A percentile compares a stretch with the other conserved stretches of the same genome.
Conservation (phyloP, 1,284 basidiomycete genomes). For the Apiotrichum montevideense region DNA sequence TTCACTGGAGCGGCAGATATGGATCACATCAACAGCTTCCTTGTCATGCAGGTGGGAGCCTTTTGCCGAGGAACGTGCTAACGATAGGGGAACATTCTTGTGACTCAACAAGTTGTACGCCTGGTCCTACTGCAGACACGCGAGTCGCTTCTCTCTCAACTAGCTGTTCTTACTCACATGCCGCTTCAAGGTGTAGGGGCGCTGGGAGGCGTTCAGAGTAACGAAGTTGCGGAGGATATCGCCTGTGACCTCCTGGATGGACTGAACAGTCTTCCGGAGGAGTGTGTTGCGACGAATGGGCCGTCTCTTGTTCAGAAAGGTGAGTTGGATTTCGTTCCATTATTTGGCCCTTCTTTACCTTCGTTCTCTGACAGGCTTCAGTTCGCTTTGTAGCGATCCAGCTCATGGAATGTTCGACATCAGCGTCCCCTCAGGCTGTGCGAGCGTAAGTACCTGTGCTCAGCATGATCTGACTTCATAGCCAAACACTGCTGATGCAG, state of each 20-base stretch:
- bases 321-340: slow-evolving; percentile 6
- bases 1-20: slow-evolving; percentile 22
- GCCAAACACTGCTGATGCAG: slow-evolving; percentile 37
- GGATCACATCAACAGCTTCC: slow-evolving; percentile 31
- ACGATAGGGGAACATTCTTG: slow-evolving; percentile 36
- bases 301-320: slow-evolving; percentile 41
- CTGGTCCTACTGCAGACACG: slow-evolving; percentile 36
- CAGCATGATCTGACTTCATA: slow-evolving; percentile 2
- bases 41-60: slow-evolving; percentile 33
- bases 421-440: slow-evolving; percentile 17
- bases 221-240: slow-evolving; percentile 34
- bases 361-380: slow-evolving; percentile 6
- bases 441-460: slow-evolving; percentile 28
- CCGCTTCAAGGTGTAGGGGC: slow-evolving; percentile 23
- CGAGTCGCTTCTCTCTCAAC: slow-evolving; percentile 27
- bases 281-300: slow-evolving; percentile 40
- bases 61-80: not conserved
- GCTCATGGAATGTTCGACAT: slow-evolving; percentile 34
- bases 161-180: slow-evolving; percentile 31
- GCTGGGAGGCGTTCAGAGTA: slow-evolving; percentile 22
- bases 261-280: slow-evolving; percentile 34
- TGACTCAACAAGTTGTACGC: slow-evolving; percentile 38
- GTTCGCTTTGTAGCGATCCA: slow-evolving; percentile 41
- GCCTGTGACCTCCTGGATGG: slow-evolving; percentile 40
- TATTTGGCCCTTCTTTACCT: too few species aligned